Evolutionary conservation across 1,284 basidiomycete genomes (phyloP).

Genomic region (Lignosus rhinocerotis): DNA sequence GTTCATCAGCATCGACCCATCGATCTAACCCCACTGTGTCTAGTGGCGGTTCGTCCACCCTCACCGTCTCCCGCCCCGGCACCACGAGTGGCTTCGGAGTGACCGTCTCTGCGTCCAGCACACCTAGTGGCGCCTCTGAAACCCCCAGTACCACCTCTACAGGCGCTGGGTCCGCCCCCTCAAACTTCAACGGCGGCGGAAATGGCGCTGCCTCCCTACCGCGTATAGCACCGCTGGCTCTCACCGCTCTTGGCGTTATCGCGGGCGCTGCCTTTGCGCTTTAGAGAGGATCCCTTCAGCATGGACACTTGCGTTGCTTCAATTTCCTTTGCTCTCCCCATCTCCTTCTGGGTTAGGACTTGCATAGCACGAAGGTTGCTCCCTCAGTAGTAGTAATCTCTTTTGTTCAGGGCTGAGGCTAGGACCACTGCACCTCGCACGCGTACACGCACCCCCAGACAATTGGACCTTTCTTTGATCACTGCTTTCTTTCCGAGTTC

Average conservation of each 20-base stretch:
- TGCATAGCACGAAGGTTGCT: conserved; percentile 10
- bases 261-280: conserved; percentile 29
- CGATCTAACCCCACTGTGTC: neutral
- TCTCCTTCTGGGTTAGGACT: conserved; percentile 1
- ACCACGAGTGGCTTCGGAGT: conserved; percentile 23
- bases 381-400: conserved; percentile 11
- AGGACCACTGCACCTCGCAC: neutral
- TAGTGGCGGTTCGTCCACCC: conserved; percentile 1
- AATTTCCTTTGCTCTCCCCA: neutral
- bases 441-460: neutral
- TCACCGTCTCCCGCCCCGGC: conserved; percentile 7
- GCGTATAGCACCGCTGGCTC: conserved; percentile 23
- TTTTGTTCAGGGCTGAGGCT: conserved; percentile 3
- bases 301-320: neutral
- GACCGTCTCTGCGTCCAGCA: conserved; percentile 14
- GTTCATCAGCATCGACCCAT: neutral
- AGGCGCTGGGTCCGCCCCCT: conserved; percentile 12
- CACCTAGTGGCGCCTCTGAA: neutral
- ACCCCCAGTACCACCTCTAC: conserved; percentile 6
- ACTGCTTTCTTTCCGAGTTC: conserved; percentile 12
- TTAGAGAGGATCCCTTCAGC: conserved; percentile 6
- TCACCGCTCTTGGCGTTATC: conserved; percentile 27
- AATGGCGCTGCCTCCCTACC: conserved; percentile 21
- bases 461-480: conserved; percentile 18
- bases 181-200: conserved; percentile 28